Percentiles rank a stretch among this genome's conserved stretches.
Evolutionary conservation across 257 asterid genomes (phyloP).

Genomic region (Solanum bulbocastanum): DNA sequence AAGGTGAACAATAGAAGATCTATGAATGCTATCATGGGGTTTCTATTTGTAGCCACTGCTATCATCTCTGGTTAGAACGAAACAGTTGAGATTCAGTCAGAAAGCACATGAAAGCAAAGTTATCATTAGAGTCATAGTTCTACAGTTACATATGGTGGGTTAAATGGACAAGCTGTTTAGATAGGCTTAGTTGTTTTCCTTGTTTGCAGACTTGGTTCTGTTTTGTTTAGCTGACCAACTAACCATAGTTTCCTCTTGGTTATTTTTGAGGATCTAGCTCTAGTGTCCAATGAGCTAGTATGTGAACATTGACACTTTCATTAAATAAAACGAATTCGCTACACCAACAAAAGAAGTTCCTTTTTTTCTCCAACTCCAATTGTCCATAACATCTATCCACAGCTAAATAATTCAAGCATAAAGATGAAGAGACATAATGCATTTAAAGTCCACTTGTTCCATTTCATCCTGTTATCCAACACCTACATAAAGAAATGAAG

Average conservation of each 20-base stretch:
- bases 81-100: not conserved
- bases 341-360: not conserved
- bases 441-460: not conserved
- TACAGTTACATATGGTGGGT: not conserved
- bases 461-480: not conserved
- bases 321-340: not conserved
- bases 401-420: not conserved
- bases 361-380: not conserved
- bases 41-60: not conserved
- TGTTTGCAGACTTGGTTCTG: not conserved
- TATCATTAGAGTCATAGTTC: not conserved
- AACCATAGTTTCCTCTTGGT: not conserved
- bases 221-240: not conserved
- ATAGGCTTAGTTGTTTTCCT: not conserved
- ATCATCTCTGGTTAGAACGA: not conserved
- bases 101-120: not conserved
- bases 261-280: not conserved
- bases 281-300: not conserved
- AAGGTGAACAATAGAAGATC: not conserved
- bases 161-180: not conserved
- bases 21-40: not conserved
- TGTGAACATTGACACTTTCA: not conserved
- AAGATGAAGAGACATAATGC: not conserved
- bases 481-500: not conserved
- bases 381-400: not conserved